Evolutionary conservation across 768 basidiomycete species (phyloP).

Genomic region (Suillus cothurnatus): DNA sequence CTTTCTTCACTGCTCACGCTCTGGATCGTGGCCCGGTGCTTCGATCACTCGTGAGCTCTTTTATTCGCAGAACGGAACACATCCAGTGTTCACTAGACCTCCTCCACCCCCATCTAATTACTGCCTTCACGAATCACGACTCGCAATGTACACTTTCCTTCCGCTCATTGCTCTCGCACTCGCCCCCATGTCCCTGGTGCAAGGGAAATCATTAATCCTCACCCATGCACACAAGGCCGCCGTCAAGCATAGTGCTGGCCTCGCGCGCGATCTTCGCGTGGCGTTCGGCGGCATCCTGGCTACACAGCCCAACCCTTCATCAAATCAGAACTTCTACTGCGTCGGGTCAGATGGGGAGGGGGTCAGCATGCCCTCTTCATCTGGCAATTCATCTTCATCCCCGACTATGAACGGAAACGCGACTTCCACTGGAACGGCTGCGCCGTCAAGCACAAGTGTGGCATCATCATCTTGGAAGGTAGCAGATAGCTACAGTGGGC

Average conservation of each 20-base stretch:
- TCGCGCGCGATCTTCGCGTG: slow-evolving; percentile 70
- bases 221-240: slow-evolving; percentile 56
- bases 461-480: slow-evolving; percentile 61
- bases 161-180: slow-evolving; percentile 34
- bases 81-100: background rate
- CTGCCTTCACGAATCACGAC: slow-evolving; percentile 6
- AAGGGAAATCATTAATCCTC: slow-evolving; percentile 35
- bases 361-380: slow-evolving; percentile 22
- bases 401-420: slow-evolving; percentile 18
- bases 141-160: slow-evolving; percentile 28
- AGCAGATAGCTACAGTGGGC: slow-evolving; percentile 60
- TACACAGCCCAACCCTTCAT: slow-evolving; percentile 37
- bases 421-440: slow-evolving; percentile 15
- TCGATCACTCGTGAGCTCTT: slow-evolving; percentile 19
- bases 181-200: slow-evolving; percentile 25
- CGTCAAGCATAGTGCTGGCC: slow-evolving; percentile 54
- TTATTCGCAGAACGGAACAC: slow-evolving; percentile 19
- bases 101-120: slow-evolving; percentile 6
- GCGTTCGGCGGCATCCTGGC: slow-evolving; percentile 60
- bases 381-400: slow-evolving; percentile 19
- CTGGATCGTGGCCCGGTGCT: slow-evolving; percentile 9
- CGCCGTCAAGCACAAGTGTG: slow-evolving; percentile 21
- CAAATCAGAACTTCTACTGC: slow-evolving; percentile 39
- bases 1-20: background rate
- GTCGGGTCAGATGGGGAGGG: slow-evolving; percentile 23